Percentiles rank a stretch among this genome's conserved stretches.
phyloP scores from a whole-genome alignment of 345 rosid species.

The Moricandia moricandioides region DNA sequence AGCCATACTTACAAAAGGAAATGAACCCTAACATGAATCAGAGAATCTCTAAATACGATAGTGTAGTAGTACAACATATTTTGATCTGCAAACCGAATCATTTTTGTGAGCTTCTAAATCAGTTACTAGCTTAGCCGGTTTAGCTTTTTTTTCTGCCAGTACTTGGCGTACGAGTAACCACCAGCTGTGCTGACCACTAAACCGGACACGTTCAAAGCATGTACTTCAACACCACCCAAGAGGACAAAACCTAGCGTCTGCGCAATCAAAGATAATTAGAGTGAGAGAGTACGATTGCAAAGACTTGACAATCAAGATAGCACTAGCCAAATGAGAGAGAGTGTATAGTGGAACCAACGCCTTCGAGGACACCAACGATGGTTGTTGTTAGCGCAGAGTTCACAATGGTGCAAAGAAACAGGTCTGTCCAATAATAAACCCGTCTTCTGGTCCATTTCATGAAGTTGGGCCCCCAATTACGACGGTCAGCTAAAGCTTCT shows the following conservation, averaged over 20 bases:
- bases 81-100: slow-evolving; percentile 23
- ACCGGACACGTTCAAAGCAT: slow-evolving; percentile 79
- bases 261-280: not conserved
- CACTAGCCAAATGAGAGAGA: not conserved
- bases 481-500: not conserved
- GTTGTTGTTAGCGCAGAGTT: slow-evolving; percentile 97
- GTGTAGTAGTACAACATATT: not conserved
- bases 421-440: not conserved
- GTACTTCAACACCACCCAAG: slow-evolving; percentile 92
- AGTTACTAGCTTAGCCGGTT: slow-evolving; percentile 36
- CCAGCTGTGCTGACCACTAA: slow-evolving; percentile 85
- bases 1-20: not conserved
- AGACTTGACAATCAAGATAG: too few species aligned
- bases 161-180: slow-evolving; percentile 86
- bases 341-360: slow-evolving; percentile 73
- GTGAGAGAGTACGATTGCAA: too few species aligned
- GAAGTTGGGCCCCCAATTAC: not conserved
- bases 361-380: slow-evolving; percentile 96
- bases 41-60: not conserved
- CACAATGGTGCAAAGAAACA: slow-evolving; percentile 95
- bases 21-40: not conserved
- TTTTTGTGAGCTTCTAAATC: slow-evolving; percentile 68
- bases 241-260: slow-evolving; percentile 90
- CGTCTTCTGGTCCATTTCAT: not conserved
- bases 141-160: slow-evolving; percentile 68